Evolutionary conservation across 2,329 filamentous ascomycete species (phyloP).

Genomic region (Leptographium procerum): DNA sequence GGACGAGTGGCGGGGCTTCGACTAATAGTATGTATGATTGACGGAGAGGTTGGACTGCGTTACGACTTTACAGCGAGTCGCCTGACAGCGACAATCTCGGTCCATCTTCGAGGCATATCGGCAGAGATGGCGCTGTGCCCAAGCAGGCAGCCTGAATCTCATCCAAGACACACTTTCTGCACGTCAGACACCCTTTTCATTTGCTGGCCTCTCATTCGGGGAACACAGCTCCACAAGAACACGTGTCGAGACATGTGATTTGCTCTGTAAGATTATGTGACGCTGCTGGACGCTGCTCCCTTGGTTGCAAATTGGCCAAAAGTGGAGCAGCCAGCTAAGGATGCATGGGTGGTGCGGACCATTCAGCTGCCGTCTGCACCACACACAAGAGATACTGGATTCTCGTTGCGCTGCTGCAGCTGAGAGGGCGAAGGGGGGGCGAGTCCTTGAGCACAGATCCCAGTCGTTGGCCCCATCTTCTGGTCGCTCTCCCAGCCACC

Average conservation of each 20-base stretch:
- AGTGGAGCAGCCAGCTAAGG: not conserved
- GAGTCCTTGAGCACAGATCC: not conserved
- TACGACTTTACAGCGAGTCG: not conserved
- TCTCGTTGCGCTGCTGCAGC: not conserved
- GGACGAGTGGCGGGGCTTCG: not conserved
- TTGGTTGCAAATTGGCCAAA: not conserved
- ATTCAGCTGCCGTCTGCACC: not conserved
- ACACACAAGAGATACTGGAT: not conserved
- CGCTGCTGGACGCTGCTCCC: not conserved
- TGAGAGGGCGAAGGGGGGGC: not conserved
- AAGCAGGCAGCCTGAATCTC: not conserved
- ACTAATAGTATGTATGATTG: too few species aligned
- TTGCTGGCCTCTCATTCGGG: not conserved
- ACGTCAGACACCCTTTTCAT: not conserved
- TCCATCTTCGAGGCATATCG: not conserved
- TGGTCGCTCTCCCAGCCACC: not conserved
- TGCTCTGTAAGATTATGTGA: not conserved
- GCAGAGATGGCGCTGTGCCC: not conserved
- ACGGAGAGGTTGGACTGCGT: not conserved
- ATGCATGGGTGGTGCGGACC: not conserved
- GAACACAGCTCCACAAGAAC: not conserved
- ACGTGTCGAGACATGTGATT: slow-evolving; percentile 1
- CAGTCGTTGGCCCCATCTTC: not conserved
- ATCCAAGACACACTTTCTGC: not conserved
- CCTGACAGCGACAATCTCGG: not conserved